Conservation (phyloP, 2,329 filamentous ascomycete species). For the Aspergillus awamori region DNA sequence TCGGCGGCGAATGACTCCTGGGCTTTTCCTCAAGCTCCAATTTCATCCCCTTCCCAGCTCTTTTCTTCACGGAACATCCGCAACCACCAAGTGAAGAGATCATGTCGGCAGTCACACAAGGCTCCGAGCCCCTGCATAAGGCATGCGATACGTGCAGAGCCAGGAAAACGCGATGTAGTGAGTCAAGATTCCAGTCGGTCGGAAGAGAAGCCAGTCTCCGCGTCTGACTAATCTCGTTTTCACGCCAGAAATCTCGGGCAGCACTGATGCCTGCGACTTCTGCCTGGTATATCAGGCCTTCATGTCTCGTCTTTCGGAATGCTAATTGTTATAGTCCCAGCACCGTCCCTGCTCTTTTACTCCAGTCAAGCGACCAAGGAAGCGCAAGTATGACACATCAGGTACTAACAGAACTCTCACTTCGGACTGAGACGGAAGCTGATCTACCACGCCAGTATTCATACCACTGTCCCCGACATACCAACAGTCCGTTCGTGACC, state of each 20-base stretch:
- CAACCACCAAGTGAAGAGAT: not conserved
- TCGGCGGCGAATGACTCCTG: not conserved
- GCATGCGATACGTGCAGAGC: conserved; percentile 12
- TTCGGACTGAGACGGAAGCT: not conserved
- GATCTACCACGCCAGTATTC: not conserved
- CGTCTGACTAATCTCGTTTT: not conserved
- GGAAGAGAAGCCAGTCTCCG: not conserved
- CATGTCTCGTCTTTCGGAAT: not conserved
- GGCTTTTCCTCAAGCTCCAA: not conserved
- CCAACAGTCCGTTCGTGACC: not conserved
- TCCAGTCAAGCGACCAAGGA: conserved; percentile 1
- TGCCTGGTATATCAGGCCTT: conserved; percentile 7
- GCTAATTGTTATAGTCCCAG: not conserved
- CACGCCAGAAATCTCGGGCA: conserved; percentile 6
- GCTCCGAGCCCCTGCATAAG: conserved; percentile 11
- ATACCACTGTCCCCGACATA: not conserved
- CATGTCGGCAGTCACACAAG: conserved; percentile 1
- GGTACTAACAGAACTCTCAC: not conserved
- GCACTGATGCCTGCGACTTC: not conserved
- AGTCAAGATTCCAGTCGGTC: not conserved
- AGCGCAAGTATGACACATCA: not conserved
- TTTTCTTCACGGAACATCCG: not conserved
- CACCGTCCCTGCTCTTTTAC: conserved; percentile 2
- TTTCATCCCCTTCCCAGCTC: not conserved
- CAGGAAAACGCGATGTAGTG: conserved; percentile 13